These are phyloP conservation scores for Daldinia loculata DNA, from an alignment of 495 filamentous ascomycete species.

Conservation along the genomic window DNA sequence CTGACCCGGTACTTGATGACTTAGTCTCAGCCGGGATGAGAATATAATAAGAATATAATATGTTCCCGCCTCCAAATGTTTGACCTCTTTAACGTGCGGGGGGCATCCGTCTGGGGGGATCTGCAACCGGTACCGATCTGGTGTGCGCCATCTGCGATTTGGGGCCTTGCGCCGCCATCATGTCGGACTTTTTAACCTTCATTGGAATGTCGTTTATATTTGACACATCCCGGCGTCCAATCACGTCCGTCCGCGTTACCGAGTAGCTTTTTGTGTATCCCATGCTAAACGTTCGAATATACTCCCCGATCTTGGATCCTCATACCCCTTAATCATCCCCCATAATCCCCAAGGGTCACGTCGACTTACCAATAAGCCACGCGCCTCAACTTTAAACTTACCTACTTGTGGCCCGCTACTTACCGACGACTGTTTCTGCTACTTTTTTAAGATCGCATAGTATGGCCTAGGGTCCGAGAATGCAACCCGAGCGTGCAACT, in stretches of 20 bases:
- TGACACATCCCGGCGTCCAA: slow-evolving; percentile 19
- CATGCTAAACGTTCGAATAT: slow-evolving; percentile 10
- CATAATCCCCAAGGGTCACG: slow-evolving; percentile 27
- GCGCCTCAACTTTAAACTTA: slow-evolving; percentile 30
- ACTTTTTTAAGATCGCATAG: slow-evolving; percentile 22
- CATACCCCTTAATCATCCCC: slow-evolving; percentile 31
- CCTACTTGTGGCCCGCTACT: not conserved
- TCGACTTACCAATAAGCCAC: slow-evolving; percentile 28
- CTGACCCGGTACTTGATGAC: slow-evolving; percentile 22
- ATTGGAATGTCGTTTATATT: slow-evolving; percentile 38
- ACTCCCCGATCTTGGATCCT: slow-evolving; percentile 18
- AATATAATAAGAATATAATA: slow-evolving; percentile 14
- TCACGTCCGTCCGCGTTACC: slow-evolving; percentile 34
- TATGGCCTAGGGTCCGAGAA: slow-evolving; percentile 32
- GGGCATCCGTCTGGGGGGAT: slow-evolving; percentile 40
- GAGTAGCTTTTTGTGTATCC: slow-evolving; percentile 10
- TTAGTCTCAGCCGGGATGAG: slow-evolving; percentile 11
- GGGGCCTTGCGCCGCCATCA: slow-evolving; percentile 23
- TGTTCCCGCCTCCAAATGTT: slow-evolving; percentile 20
- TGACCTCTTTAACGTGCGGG: slow-evolving; percentile 14
- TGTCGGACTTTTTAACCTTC: slow-evolving; percentile 37
- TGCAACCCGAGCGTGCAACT: slow-evolving; percentile 37
- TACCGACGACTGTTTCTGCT: not conserved
- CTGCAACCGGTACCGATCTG: slow-evolving; percentile 40
- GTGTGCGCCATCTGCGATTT: slow-evolving; percentile 30